Percentiles rank a stretch among this genome's conserved stretches.
These are phyloP conservation scores for Hymenotorrendiella dingleyae DNA, from an alignment of 2,329 filamentous ascomycete species.

Conservation along the genomic window DNA sequence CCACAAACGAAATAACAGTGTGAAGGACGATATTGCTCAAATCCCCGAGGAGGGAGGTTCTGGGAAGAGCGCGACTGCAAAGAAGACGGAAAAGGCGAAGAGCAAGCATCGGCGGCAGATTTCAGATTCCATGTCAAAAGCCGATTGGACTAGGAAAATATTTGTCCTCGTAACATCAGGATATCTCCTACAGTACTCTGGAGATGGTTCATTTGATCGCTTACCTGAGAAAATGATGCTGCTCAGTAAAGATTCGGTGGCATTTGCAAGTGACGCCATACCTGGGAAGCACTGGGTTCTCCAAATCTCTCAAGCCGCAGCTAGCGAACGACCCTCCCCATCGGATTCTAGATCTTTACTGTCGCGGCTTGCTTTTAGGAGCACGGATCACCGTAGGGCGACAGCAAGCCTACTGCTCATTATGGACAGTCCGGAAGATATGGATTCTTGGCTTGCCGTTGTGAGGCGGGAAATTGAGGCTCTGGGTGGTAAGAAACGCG, in stretches of 20 bases:
- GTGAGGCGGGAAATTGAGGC: slow-evolving; percentile 65
- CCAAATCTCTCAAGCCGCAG: slow-evolving; percentile 63
- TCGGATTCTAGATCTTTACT: slow-evolving; percentile 56
- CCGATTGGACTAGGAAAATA: slow-evolving; percentile 66
- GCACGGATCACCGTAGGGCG: slow-evolving; percentile 45
- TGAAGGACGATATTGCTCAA: slow-evolving; percentile 32
- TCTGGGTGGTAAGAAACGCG: slow-evolving; percentile 59
- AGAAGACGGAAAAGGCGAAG: slow-evolving; percentile 37
- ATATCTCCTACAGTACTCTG: slow-evolving; percentile 68
- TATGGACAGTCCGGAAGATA: slow-evolving; percentile 64
- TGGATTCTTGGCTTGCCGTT: slow-evolving; percentile 68
- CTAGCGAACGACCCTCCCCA: slow-evolving; percentile 47
- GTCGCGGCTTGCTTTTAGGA: slow-evolving; percentile 57
- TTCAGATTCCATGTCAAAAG: slow-evolving; percentile 33
- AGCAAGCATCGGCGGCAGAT: slow-evolving; percentile 34
- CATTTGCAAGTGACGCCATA: slow-evolving; percentile 74
- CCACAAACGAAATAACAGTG: slow-evolving; percentile 45
- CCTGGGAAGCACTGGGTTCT: slow-evolving; percentile 76
- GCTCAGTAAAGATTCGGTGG: slow-evolving; percentile 68
- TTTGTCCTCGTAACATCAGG: slow-evolving; percentile 66
- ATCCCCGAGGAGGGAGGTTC: slow-evolving; percentile 17
- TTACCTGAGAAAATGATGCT: slow-evolving; percentile 69
- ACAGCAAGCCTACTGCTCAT: slow-evolving; percentile 65
- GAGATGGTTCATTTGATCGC: slow-evolving; percentile 63
- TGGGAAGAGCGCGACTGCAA: slow-evolving; percentile 12